A percentile compares a stretch with the other conserved stretches of the same genome.
phyloP scores from a whole-genome alignment of 2,329 filamentous ascomycete species.

The Diaporthe vexans region DNA sequence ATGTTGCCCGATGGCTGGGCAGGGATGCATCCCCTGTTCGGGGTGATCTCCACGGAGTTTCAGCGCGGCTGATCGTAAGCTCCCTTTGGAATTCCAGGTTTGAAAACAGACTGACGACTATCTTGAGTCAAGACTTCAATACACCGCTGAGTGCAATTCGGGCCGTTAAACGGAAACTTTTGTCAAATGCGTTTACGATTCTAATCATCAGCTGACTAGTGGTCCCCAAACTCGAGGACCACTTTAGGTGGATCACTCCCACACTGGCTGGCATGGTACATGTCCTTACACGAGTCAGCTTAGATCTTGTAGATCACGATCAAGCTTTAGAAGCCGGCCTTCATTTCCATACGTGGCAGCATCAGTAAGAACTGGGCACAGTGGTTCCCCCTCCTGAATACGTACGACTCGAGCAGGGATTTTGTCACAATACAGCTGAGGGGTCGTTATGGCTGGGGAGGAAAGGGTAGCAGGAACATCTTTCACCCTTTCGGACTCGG shows the following conservation, averaged over 20 bases:
- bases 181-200: not conserved
- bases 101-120: not conserved
- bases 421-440: constrained; percentile 5
- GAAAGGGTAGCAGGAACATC: constrained; percentile 9
- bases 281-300: constrained; percentile 28
- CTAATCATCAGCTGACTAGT: constrained; percentile 20
- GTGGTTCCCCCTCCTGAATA: not conserved
- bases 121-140: constrained; percentile 21
- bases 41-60: not conserved
- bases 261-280: constrained; percentile 15
- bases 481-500: not conserved
- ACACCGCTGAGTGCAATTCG: constrained; percentile 13
- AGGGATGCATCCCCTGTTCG: constrained; percentile 48
- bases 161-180: not conserved
- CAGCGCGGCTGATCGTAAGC: not conserved
- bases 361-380: not conserved
- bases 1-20: constrained; percentile 59
- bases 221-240: constrained; percentile 3
- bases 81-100: no score
- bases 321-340: constrained; percentile 4
- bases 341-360: not conserved
- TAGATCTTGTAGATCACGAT: constrained; percentile 19
- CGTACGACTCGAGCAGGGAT: constrained; percentile 8
- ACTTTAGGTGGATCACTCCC: constrained; percentile 21
- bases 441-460: not conserved